Evolutionary conservation across 768 basidiomycete genomes (phyloP), one percentile per base, ranked within the genome.

Genomic region (Chiua virens): DNA sequence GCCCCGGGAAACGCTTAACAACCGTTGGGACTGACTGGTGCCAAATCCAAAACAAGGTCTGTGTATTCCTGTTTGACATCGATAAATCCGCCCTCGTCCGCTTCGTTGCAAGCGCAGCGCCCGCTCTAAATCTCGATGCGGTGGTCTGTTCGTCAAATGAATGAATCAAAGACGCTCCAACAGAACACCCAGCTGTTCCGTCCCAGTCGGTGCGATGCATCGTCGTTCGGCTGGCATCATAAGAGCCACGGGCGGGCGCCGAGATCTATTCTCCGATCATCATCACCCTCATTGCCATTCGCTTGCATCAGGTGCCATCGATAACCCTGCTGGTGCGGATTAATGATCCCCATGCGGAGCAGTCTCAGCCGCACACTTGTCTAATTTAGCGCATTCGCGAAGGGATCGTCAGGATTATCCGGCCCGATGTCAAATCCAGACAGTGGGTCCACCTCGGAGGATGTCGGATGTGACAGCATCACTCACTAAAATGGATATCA

Each of bases 381-480:
- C 63, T 48, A 55, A 59, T 55, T 38, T 47, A 41, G 48, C 48
- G 14, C 49, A 22, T 64, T 65, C 65, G 62, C 59, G 63, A 65
- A 63, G 67, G 52, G 66, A 67, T 67, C 64, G 66, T 62, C 67
- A 66, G 56, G 64, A 50, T 54, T 51, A 55, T 37, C 56, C 66
- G 63, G 66, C 13, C 66, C 66, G 66, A 53, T 42, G 42, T 47
- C 52, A 49, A 52, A 57, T 44, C 17, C 35, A 8, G 40, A 13
- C 35, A 14, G 27, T 23, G 21, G 20, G 40, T 34, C 25, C 48
- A 44, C 45, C 32, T 59, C 62, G 62, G 62, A 66, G 64, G 58
- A 55, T 36, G 47, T 61, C 66, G 64, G 66, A 63, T 32, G 50
- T 60, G 56, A 64, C 59, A 56, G 46, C 52, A 53, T 46, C 36